phyloP scores from a whole-genome alignment of 192 early-diverging fungal genomes.

The Rhizoclosmatium globosum region DNA sequence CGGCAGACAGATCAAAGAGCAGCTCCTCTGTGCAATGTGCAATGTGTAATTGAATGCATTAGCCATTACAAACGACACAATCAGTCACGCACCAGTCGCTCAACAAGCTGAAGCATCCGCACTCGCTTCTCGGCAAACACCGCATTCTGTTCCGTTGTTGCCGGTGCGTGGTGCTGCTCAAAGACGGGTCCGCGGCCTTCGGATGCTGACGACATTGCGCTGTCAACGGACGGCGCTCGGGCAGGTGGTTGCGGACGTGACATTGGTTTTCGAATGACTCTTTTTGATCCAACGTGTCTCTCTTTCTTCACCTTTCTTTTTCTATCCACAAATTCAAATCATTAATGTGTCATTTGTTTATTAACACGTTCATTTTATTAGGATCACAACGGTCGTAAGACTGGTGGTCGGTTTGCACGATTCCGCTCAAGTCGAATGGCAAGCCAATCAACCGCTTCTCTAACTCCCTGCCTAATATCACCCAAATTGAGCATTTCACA shows the following conservation, averaged over 20 bases:
- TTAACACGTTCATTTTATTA: background rate
- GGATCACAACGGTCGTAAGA: conserved; percentile 50
- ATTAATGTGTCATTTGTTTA: too few species aligned
- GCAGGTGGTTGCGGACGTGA: too few species aligned
- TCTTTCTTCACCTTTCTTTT: too few species aligned
- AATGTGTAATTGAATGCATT: too few species aligned
- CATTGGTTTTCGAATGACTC: too few species aligned
- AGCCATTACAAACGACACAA: too few species aligned
- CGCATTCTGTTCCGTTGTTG: conserved; percentile 24
- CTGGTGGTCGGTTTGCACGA: conserved; percentile 78
- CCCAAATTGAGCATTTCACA: background rate
- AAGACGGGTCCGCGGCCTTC: background rate
- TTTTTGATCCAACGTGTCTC: too few species aligned
- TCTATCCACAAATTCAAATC: too few species aligned
- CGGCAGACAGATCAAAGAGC: background rate
- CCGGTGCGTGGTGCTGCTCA: background rate
- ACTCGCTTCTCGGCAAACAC: conserved; percentile 80
- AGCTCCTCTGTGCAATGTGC: conserved; percentile 2
- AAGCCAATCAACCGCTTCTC: conserved; percentile 93
- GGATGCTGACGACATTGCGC: background rate
- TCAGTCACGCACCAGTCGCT: conserved; percentile 47
- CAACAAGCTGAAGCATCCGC: conserved; percentile 73
- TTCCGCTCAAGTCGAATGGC: conserved; percentile 83
- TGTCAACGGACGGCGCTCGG: background rate
- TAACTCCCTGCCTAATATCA: conserved; percentile 75